Percentiles rank a stretch among this genome's conserved stretches.
Evolutionary conservation across 768 basidiomycete species (phyloP).

Genomic region (Podaxis sp.): DNA sequence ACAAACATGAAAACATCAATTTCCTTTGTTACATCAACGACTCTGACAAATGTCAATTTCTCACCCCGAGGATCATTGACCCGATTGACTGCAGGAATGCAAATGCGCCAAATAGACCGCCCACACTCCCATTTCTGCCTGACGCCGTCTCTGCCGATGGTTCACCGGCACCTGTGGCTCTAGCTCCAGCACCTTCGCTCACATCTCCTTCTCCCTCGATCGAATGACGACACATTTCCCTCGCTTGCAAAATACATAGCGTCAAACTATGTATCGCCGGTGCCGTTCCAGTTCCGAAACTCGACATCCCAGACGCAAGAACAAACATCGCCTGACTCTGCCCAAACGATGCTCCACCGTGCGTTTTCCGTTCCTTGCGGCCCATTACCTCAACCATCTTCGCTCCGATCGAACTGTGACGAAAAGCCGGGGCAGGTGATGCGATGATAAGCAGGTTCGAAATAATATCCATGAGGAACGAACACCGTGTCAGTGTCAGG

Average conservation of each 20-base stretch:
- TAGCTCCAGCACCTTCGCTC: slow-evolving; percentile 13
- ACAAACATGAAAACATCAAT: slow-evolving; percentile 8
- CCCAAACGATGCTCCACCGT: not conserved
- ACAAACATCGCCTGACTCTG: slow-evolving; percentile 53
- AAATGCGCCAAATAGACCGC: slow-evolving; percentile 59
- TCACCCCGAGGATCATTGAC: slow-evolving; percentile 57
- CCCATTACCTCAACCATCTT: not conserved
- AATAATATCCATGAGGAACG: slow-evolving; percentile 60
- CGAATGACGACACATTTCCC: slow-evolving; percentile 25
- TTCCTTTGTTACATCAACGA: not conserved
- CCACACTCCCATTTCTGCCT: slow-evolving; percentile 13
- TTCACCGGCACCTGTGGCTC: slow-evolving; percentile 19
- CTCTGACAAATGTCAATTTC: slow-evolving; percentile 13
- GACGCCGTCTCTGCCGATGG: slow-evolving; percentile 16
- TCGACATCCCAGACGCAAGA: slow-evolving; percentile 50
- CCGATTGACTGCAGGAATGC: slow-evolving; percentile 67
- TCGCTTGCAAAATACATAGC: slow-evolving; percentile 52
- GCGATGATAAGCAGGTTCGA: slow-evolving; percentile 58
- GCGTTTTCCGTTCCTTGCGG: slow-evolving; percentile 4
- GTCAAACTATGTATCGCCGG: slow-evolving; percentile 75
- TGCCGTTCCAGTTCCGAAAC: slow-evolving; percentile 60
- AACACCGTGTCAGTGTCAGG: slow-evolving; percentile 53
- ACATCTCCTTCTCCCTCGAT: slow-evolving; percentile 9
- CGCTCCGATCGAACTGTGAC: slow-evolving; percentile 13
- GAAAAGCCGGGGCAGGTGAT: slow-evolving; percentile 41